These are phyloP conservation scores for Pyrenophora graminea DNA, from an alignment of 2,329 filamentous ascomycete species.

Conservation along the genomic window DNA sequence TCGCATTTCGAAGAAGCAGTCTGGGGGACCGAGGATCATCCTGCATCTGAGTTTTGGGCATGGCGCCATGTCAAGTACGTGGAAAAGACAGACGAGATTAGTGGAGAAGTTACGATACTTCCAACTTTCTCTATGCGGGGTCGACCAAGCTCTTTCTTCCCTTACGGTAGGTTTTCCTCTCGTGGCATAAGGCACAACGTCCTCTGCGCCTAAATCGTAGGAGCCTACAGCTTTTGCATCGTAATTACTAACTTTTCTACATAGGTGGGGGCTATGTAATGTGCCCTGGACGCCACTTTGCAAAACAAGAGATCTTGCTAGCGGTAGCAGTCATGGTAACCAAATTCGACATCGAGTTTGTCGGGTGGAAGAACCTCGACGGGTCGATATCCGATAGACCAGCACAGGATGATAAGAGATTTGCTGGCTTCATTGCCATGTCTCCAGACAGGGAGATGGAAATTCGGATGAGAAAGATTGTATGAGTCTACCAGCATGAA, in stretches of 20 bases:
- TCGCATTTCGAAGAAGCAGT: neutral
- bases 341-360: neutral
- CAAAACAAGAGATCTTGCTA: neutral
- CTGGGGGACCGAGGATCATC: neutral
- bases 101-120: neutral
- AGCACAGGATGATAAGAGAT: neutral
- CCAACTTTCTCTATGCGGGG: neutral
- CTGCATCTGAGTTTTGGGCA: neutral
- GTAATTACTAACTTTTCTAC: neutral
- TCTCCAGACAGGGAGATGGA: neutral
- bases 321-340: neutral
- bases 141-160: neutral
- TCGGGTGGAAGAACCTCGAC: neutral
- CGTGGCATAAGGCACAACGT: no score
- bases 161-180: neutral
- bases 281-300: neutral
- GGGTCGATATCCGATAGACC: neutral
- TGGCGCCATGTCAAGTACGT: neutral
- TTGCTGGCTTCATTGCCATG: neutral
- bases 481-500: no score
- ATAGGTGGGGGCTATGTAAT: neutral
- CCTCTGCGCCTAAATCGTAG: no score
- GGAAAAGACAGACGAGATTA: neutral
- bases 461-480: no score
- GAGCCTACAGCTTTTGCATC: no score